Base-by-base conservation (phyloP, 306 rosid genomes). In the Pyrus communis region DNA sequence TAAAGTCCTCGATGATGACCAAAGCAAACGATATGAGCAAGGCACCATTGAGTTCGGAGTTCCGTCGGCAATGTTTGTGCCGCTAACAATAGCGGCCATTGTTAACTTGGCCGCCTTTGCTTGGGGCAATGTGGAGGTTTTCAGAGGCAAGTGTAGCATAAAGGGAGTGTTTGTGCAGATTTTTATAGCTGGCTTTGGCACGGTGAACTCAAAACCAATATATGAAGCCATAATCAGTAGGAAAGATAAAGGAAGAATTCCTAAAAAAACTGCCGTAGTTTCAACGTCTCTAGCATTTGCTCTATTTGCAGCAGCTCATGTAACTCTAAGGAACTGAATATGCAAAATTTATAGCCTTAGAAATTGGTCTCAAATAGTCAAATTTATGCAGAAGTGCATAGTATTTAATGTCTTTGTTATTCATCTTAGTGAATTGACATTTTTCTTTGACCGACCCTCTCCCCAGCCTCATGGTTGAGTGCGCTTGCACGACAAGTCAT, bases 1-100 rank as follows among this genome's bases (percentile, higher is more conserved):
- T 77, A 87, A 87, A 82, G 81, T 79, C 2, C 11, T 82, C 0
- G 84, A 79, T 7, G 71, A 62, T 1, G 88, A 82, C 13, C 86
- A 82, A 22, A 87, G 84, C 70, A 84, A 84, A 74, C 75, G 88
- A 73, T 84, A 87, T 12, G 75, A 73, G 1, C 78, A 80, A 55
- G 75, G 84, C 1, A 19, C 51, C 25, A 71, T 82, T 11, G 85
- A 84, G 33, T 87, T 87, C 15, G 88, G 88, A 45, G 64, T 58
- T 6, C 57, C 79, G 4, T 84, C 88, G 7, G 85, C 85, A n/a
- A 65, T 87, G 83, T 81, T 86, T 46, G 75, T 84, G 58, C 74
- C 84, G 0, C 2, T 84, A 23, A 68, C 81, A 62, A 70, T 63
- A 55, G 86, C 77, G 0, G 82, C 90, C 2, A 27, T 77, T 2